Evolutionary conservation across 768 basidiomycete genomes (phyloP), one percentile per base, ranked within the genome.

Genomic region (Leccinum boreale): DNA sequence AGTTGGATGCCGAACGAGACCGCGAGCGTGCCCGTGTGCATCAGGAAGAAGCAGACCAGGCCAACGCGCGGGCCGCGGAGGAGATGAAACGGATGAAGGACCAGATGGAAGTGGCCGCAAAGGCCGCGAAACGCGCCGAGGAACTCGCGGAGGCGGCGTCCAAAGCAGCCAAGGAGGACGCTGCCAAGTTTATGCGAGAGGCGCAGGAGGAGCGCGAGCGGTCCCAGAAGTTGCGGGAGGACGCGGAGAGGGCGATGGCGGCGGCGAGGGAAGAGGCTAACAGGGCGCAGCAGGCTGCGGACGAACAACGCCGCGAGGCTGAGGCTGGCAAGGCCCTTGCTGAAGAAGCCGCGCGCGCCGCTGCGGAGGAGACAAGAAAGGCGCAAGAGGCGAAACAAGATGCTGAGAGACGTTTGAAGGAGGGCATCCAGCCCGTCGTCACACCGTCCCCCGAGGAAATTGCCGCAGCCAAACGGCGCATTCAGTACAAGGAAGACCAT

Each of bases 61-160:
- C 42, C 11, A 14, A 4, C 19, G 42, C 42, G 19, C 11, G 10
- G 44, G 19, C 19, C n/a, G 10, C 19, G 10, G 44, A 45, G 44
- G 44, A 45, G 44, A 21, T 4, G 5, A 1, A 45, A 19, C 4
- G 29, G 42, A 50, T 62, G 63, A 56, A 14, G 36, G 44, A 1
- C 5, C 64, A 56, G 29, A 58, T 67, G 36, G 55, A 52, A 14
- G 62, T 57, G 15, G 62, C 52, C 2, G 36, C 36, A 3, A 19
- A 11, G 1, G 35, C 56, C 11, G 17, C 54, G 3, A 47, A 14
- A 9, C 55, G 29, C 1, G 60, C 53, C 0, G 39, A 62, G 19
- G 55, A 55, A 19, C 55, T 53, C 14, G 17, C 57, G 0, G 60
- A 60, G 36, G 58, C 46, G 1, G 55, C 60, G 10, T 23, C 47